These are phyloP conservation scores for Dipteronia dyeriana DNA, from an alignment of 345 rosid genomes.

Conservation along the genomic window DNA sequence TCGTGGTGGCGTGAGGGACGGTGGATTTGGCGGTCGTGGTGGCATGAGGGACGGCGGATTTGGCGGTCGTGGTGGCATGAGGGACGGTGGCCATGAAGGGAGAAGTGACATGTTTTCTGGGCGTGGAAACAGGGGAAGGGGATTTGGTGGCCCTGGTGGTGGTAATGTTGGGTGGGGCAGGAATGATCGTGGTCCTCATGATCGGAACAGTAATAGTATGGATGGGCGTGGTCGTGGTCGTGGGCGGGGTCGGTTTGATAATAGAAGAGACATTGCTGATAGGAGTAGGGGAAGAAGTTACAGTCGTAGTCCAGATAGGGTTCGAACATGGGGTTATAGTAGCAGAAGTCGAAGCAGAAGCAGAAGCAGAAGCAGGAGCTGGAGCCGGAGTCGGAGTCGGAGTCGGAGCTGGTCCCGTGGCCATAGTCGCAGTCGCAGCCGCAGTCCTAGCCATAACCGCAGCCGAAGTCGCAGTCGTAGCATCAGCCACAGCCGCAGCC, in stretches of 20 bases:
- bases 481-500: slow-evolving; percentile 28
- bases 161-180: slow-evolving; percentile 54
- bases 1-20: slow-evolving; percentile 37
- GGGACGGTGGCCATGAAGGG: slow-evolving; percentile 55
- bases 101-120: slow-evolving; percentile 52
- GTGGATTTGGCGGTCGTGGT: slow-evolving; percentile 44
- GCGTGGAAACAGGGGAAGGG: slow-evolving; percentile 66
- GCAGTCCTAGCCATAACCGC: slow-evolving; percentile 32
- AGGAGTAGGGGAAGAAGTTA: slow-evolving; percentile 61
- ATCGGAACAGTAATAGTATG: slow-evolving; percentile 53
- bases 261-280: slow-evolving; percentile 58
- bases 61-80: slow-evolving; percentile 46
- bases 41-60: slow-evolving; percentile 51
- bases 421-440: slow-evolving; percentile 27
- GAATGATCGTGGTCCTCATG: slow-evolving; percentile 55
- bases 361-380: slow-evolving; percentile 49
- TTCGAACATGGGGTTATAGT: slow-evolving; percentile 53
- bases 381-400: slow-evolving; percentile 51
- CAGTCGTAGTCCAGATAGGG: slow-evolving; percentile 78
- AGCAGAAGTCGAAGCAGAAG: slow-evolving; percentile 46
- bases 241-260: slow-evolving; percentile 74
- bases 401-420: slow-evolving; percentile 37
- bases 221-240: slow-evolving; percentile 75
- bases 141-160: slow-evolving; percentile 57
- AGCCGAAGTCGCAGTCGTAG: slow-evolving; percentile 21